phyloP scores from a whole-genome alignment of 176 grass and related monocot genomes.

The Echinochloa phyllopogon region DNA sequence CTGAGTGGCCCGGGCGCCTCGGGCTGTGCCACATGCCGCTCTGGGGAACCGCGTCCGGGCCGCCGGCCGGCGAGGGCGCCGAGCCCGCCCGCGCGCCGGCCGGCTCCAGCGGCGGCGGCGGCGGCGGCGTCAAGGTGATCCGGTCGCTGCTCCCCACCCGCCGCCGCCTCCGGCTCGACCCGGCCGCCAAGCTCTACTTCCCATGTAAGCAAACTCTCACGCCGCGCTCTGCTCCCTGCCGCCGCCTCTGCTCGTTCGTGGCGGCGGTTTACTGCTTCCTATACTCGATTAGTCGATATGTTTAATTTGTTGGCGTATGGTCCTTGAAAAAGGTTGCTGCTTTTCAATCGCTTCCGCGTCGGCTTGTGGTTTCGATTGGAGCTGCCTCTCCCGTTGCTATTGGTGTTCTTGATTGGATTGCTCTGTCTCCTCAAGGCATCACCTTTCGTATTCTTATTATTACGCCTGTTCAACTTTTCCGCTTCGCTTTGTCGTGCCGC shows the following conservation, averaged over 20 bases:
- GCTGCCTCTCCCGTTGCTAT: background rate
- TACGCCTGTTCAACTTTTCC: background rate
- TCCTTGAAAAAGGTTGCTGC: no score
- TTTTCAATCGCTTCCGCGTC: no score
- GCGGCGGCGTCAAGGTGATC: conserved; percentile 50
- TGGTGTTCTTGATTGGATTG: conserved; percentile 29
- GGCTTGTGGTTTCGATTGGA: conserved; percentile 5
- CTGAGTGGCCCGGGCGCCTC: background rate
- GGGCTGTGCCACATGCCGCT: conserved; percentile 53
- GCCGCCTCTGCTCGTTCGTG: background rate
- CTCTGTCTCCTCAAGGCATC: background rate
- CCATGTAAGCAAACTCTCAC: conserved; percentile 61
- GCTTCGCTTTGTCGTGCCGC: background rate
- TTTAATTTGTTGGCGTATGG: no score
- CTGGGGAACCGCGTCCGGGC: conserved; percentile 45
- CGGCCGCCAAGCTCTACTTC: conserved; percentile 88
- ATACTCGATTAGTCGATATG: no score
- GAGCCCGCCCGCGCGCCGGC: conserved; percentile 23
- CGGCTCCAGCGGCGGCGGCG: conserved; percentile 1
- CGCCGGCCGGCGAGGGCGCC: conserved; percentile 24
- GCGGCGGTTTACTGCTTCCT: background rate
- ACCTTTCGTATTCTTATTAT: conserved; percentile 1
- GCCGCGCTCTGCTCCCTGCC: background rate
- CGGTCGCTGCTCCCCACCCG: conserved; percentile 81
- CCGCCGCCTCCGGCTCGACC: conserved; percentile 91